phyloP scores from a whole-genome alignment of 352 stramenopile species.

The Blastocystis hominis region DNA sequence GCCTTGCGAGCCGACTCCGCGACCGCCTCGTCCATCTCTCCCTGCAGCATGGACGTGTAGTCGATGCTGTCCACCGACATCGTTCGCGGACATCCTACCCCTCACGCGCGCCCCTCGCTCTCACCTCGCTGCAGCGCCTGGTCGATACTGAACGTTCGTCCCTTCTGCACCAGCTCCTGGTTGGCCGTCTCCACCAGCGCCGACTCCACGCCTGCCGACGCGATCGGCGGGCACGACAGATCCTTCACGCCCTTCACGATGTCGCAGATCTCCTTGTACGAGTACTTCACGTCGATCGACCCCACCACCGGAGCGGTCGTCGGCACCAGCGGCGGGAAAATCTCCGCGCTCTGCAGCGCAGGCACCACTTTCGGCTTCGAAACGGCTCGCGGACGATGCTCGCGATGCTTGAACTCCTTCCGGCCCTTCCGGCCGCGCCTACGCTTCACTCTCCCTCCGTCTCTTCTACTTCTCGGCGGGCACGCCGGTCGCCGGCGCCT shows the following conservation, averaged over 20 bases:
- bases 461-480: background rate
- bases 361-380: conserved; percentile 4
- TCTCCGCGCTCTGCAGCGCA: background rate
- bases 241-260: conserved; percentile 40
- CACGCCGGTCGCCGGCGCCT: background rate
- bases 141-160: conserved; percentile 48
- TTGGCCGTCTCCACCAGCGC: conserved; percentile 25
- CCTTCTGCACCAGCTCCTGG: conserved; percentile 42
- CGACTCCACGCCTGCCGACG: background rate
- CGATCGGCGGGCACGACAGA: background rate
- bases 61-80: conserved; percentile 51
- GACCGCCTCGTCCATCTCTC: conserved; percentile 20
- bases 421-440: background rate
- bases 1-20: background rate
- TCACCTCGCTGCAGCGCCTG: conserved; percentile 25
- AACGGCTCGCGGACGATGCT: background rate
- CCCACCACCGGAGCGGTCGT: background rate
- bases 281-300: conserved; percentile 7
- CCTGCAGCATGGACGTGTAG: conserved; percentile 35
- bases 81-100: background rate
- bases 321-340: conserved; percentile 27
- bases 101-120: no score
- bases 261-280: background rate
- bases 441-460: background rate
- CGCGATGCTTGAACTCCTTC: background rate